phyloP scores from a whole-genome alignment of 768 basidiomycete genomes.

The Lactarius hengduanensis region DNA sequence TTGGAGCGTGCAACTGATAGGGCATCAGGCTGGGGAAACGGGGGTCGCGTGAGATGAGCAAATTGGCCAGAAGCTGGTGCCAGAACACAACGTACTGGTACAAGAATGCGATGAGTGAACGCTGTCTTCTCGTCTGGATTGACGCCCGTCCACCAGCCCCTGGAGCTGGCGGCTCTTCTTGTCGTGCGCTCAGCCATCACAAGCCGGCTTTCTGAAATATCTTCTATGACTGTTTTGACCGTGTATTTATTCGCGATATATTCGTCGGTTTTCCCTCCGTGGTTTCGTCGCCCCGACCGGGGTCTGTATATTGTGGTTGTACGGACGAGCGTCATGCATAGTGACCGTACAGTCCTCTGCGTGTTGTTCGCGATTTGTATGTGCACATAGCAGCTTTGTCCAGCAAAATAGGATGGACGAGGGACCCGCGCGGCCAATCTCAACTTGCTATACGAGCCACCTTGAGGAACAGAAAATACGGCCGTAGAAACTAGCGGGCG shows the following conservation, averaged over 20 bases:
- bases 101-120: constrained; percentile 65
- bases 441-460: constrained; percentile 51
- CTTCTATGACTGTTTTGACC: constrained; percentile 58
- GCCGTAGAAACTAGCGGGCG: constrained; percentile 58
- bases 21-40: constrained; percentile 54
- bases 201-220: constrained; percentile 62
- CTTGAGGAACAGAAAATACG: constrained; percentile 56
- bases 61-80: background rate
- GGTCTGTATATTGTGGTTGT: constrained; percentile 67
- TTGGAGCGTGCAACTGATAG: constrained; percentile 65
- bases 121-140: constrained; percentile 54
- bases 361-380: constrained; percentile 66
- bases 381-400: constrained; percentile 70
- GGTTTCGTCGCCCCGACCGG: constrained; percentile 39
- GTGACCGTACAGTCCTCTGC: constrained; percentile 60
- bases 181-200: constrained; percentile 62
- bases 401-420: constrained; percentile 77
- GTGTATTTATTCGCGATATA: constrained; percentile 60
- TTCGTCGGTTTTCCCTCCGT: constrained; percentile 30
- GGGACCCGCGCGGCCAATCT: constrained; percentile 65
- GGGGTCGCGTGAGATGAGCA: background rate
- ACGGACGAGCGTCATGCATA: constrained; percentile 62
- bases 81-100: constrained; percentile 62
- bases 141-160: constrained; percentile 91
- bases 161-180: constrained; percentile 71